A percentile compares a stretch with the other conserved stretches of the same genome.
phyloP scores from a whole-genome alignment of 2,329 filamentous ascomycete genomes.

The Fusarium camptoceras region DNA sequence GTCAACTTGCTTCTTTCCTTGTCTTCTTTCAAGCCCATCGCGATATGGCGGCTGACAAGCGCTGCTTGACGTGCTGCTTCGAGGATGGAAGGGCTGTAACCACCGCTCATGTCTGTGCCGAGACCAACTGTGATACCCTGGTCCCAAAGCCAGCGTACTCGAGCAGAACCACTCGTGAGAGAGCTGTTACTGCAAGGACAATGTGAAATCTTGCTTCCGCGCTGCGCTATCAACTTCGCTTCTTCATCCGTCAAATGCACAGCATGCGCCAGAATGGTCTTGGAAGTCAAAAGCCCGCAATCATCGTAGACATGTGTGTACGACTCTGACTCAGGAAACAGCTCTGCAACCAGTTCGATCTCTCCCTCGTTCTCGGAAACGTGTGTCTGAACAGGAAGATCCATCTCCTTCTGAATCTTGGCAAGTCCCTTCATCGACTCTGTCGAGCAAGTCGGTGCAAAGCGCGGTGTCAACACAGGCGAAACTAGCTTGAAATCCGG shows the following conservation, averaged over 20 bases:
- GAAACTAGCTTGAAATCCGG: slow-evolving; percentile 72
- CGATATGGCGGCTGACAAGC: slow-evolving; percentile 79
- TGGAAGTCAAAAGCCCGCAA: slow-evolving; percentile 73
- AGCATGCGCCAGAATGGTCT: slow-evolving; percentile 87
- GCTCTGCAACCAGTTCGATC: slow-evolving; percentile 73
- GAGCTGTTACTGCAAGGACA: slow-evolving; percentile 90
- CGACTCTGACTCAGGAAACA: slow-evolving; percentile 73
- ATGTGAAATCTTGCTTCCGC: slow-evolving; percentile 78
- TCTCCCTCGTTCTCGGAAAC: slow-evolving; percentile 86
- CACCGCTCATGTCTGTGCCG: slow-evolving; percentile 91
- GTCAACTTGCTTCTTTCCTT: slow-evolving; percentile 72
- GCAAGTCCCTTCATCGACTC: slow-evolving; percentile 74
- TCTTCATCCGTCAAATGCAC: slow-evolving; percentile 80
- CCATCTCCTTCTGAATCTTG: slow-evolving; percentile 69
- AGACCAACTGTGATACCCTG: slow-evolving; percentile 83
- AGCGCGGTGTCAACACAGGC: slow-evolving; percentile 83
- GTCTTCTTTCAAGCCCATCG: slow-evolving; percentile 60
- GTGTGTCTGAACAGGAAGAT: slow-evolving; percentile 86
- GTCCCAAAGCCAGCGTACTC: slow-evolving; percentile 79
- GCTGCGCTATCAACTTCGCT: slow-evolving; percentile 68
- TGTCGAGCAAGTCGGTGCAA: slow-evolving; percentile 71
- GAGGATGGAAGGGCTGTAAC: slow-evolving; percentile 84
- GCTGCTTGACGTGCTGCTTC: slow-evolving; percentile 85
- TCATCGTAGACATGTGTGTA: slow-evolving; percentile 87
- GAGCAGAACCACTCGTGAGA: slow-evolving; percentile 81